Evolutionary conservation across 495 filamentous ascomycete species (phyloP), one percentile per base, ranked within the genome.

Genomic region (Corynascus novoguineensis): DNA sequence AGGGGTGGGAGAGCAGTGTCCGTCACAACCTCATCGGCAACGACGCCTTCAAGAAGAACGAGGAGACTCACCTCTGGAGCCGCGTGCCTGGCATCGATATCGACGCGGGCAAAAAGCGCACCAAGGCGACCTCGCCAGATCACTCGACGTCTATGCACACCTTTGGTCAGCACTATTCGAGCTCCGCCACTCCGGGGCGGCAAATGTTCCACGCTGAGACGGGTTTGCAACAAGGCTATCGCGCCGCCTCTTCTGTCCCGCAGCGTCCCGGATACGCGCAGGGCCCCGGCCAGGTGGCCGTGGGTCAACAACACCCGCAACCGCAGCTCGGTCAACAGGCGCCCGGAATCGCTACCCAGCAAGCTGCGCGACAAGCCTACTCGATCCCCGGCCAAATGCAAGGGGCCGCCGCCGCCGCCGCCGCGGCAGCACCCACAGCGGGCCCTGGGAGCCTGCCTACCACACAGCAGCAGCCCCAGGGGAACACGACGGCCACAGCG

Each of bases 1-100:
- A 85, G 60, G 93, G 93, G 14, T 98, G 93, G 93, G 92, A 97
- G 65, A 96, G 91, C 60, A 96, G 90, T 73, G 90, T 98, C 21
- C 86, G 93, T 5, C 93, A 98, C 70, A 98, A 98, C 58, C 79
- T 98, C 25, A 88, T 90, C 32, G 90, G 93, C 53, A 88, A 95
- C 64, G 80, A 85, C 47, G 85, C 90, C 22, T 98, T 98, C 69
- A 80, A 81, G 66, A 95, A 95, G 67, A 87, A 89, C 38, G 87
- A 93, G 32, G 71, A 70, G 40, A 75, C 72, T 2, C 73, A 76
- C 35, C 65, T 78, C 37, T 79, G 76, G 76, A 70, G 68, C 48
- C 74, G 75, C 10, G 75, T 79, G 15, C 76, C 76, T 6, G 76
- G 76, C 12, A 70, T 79, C 15, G 75, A 77, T 40, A 71, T 79